Base-by-base conservation (phyloP, 2,329 filamentous ascomycete species). In the Aspergillus ochraceoroseus region DNA sequence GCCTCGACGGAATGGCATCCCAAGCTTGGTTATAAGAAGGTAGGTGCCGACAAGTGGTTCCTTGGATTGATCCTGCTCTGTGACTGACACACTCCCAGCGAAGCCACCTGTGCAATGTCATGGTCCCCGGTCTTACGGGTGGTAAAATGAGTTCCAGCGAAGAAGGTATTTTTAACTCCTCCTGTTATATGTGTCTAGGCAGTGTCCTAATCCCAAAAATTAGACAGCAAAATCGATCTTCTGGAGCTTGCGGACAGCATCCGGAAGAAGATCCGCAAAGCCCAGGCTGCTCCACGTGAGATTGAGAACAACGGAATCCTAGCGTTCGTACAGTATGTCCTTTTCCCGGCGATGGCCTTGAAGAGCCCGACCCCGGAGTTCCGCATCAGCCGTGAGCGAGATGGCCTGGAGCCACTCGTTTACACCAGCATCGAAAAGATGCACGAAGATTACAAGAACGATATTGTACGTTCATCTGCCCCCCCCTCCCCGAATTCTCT, bases 141-240 rank as follows among this genome's bases (percentile, higher is more conserved):
- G 83, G 80, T 48, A 95, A 95, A 73, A 95, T 95, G 87, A 83
- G 78, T 57, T 77, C 82, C n/a, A 83, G 79, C 55, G 79, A 83
- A 44, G 67, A 55, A 52, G 61, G 57, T 60, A 57, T 18, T 20
- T 14, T 2, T 4, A 14, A 7, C 15, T 22, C 12, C 18, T 9
- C 8, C 17, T 11, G 14, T 3, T 18, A 12, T 19, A 23, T n/a
- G 8, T 17, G 8, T 7, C 7, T 18, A 6, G 8, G 13, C 3
- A 18, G 3, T 28, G 14, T 22, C 3, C 3, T 5, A 8, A n/a
- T 14, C 2, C 12, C 2, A 13, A 20, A 4, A 5, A 28, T 41
- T 48, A 66, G 65, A 73, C 13, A 76, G 79, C 44, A 83, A 86
- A 53, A 61, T 96, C 51, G 92, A 96, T 59, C 74, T 96, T n/a